Evolutionary conservation across 768 basidiomycete species (phyloP).

Genomic region (Suillus lakei): DNA sequence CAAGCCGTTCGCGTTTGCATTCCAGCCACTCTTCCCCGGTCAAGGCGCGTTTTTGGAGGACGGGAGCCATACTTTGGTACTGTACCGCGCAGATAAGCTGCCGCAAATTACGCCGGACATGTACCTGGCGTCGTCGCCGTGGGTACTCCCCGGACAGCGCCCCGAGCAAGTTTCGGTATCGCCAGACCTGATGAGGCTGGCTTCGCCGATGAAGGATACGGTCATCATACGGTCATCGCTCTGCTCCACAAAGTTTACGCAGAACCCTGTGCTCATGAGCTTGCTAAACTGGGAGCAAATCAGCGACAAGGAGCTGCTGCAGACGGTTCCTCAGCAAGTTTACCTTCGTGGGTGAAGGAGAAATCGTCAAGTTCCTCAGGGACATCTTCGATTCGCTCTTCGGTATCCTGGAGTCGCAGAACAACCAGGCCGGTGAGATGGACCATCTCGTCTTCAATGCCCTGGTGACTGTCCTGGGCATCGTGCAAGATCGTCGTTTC

Average conservation of each 20-base stretch:
- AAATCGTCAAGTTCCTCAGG: conserved; percentile 91
- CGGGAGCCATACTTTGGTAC: conserved; percentile 81
- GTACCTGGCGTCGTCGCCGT: conserved; percentile 76
- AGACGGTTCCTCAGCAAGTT: conserved; percentile 80
- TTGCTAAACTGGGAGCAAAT: conserved; percentile 84
- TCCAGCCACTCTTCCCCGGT: conserved; percentile 84
- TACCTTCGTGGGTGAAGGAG: conserved; percentile 91
- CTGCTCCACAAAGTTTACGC: conserved; percentile 91
- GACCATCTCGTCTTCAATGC: conserved; percentile 90
- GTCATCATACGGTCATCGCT: conserved; percentile 86
- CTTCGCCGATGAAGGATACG: conserved; percentile 76
- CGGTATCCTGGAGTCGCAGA: conserved; percentile 77
- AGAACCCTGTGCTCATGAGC: conserved; percentile 82
- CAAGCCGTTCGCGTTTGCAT: conserved; percentile 90
- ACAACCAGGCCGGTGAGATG: conserved; percentile 78
- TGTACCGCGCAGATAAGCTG: conserved; percentile 84
- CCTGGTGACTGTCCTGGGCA: conserved; percentile 88
- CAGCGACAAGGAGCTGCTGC: conserved; percentile 63
- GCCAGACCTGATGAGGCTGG: conserved; percentile 63
- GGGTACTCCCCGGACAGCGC: conserved; percentile 57
- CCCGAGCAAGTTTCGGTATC: conserved; percentile 63
- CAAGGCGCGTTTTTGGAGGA: conserved; percentile 83
- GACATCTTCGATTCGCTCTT: conserved; percentile 95
- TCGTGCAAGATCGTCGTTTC: conserved; percentile 93
- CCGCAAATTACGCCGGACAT: conserved; percentile 61